A percentile compares a stretch with the other conserved stretches of the same genome.
phyloP scores from a whole-genome alignment of 2,329 filamentous ascomycete species.

The Colletotrichum sp. region DNA sequence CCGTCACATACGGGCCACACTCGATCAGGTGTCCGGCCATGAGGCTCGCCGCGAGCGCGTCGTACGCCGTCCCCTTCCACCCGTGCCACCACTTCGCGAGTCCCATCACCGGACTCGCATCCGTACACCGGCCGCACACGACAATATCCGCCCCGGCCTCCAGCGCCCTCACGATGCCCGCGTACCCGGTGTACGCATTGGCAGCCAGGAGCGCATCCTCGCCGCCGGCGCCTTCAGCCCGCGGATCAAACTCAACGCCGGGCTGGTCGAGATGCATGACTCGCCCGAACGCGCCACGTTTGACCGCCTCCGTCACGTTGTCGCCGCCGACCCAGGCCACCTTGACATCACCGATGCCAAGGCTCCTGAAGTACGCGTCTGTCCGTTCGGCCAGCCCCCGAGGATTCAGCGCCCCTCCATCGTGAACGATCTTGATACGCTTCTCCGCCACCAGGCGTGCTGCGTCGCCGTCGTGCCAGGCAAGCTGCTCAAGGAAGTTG shows the following conservation, averaged over 20 bases:
- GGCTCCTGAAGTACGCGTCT: constrained; percentile 30
- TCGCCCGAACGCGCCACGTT: constrained; percentile 22
- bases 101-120: constrained; percentile 59
- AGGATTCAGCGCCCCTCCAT: constrained; percentile 62
- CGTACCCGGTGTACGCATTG: constrained; percentile 57
- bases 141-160: constrained; percentile 50
- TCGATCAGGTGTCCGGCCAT: constrained; percentile 61
- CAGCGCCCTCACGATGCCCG: constrained; percentile 50
- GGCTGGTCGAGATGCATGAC: constrained; percentile 24
- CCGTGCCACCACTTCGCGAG: constrained; percentile 61
- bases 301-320: constrained; percentile 33
- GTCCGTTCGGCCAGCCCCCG: constrained; percentile 49
- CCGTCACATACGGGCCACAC: constrained; percentile 59
- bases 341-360: constrained; percentile 29
- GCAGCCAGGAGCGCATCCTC: constrained; percentile 31
- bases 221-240: neutral
- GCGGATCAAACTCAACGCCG: constrained; percentile 8
- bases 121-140: constrained; percentile 53
- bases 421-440: constrained; percentile 59
- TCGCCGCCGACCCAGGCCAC: constrained; percentile 44
- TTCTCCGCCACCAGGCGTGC: constrained; percentile 44
- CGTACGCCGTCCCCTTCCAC: constrained; percentile 53
- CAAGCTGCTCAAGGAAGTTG: constrained; percentile 48
- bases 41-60: constrained; percentile 54
- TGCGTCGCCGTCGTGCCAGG: constrained; percentile 37